Evolutionary conservation across 495 filamentous ascomycete species (phyloP).

Genomic region (Penicillium roqueforti): DNA sequence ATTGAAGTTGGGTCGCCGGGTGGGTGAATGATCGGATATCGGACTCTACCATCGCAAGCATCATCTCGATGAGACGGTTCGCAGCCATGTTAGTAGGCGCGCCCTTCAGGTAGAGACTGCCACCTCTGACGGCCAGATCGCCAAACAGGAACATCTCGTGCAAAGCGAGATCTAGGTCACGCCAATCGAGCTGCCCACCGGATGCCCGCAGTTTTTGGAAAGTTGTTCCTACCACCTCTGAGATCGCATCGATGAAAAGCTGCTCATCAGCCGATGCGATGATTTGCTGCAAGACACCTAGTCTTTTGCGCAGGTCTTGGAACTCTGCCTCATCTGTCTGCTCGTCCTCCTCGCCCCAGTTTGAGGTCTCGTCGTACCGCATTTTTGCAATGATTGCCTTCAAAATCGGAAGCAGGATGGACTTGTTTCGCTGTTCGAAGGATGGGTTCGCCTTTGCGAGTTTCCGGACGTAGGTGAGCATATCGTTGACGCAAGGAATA

Average conservation of each 20-base stretch:
- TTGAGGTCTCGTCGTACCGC: constrained; percentile 91
- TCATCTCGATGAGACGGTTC: constrained; percentile 79
- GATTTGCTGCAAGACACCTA: constrained; percentile 86
- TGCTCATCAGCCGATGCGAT: constrained; percentile 79
- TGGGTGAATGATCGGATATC: constrained; percentile 81
- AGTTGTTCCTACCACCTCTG: constrained; percentile 73
- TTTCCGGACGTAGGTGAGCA: constrained; percentile 83
- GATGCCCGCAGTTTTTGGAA: constrained; percentile 71
- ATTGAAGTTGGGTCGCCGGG: constrained; percentile 88
- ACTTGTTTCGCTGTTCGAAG: constrained; percentile 62
- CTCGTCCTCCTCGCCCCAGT: constrained; percentile 91
- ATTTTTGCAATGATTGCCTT: constrained; percentile 91
- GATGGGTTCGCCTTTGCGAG: constrained; percentile 56
- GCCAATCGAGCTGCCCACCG: constrained; percentile 78
- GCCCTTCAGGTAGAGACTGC: constrained; percentile 77
- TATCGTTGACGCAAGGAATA: constrained; percentile 83
- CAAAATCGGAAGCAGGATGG: constrained; percentile 79
- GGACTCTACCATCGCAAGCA: constrained; percentile 89
- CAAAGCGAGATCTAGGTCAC: constrained; percentile 91
- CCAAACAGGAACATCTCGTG: constrained; percentile 97
- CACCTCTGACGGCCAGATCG: constrained; percentile 79
- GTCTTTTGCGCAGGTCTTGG: constrained; percentile 81
- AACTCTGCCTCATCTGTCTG: constrained; percentile 98
- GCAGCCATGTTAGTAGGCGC: constrained; percentile 69
- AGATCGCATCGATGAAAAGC: constrained; percentile 81